These are phyloP conservation scores for Fusarium sp. DNA, from an alignment of 2,329 filamentous ascomycete species.

Conservation along the genomic window DNA sequence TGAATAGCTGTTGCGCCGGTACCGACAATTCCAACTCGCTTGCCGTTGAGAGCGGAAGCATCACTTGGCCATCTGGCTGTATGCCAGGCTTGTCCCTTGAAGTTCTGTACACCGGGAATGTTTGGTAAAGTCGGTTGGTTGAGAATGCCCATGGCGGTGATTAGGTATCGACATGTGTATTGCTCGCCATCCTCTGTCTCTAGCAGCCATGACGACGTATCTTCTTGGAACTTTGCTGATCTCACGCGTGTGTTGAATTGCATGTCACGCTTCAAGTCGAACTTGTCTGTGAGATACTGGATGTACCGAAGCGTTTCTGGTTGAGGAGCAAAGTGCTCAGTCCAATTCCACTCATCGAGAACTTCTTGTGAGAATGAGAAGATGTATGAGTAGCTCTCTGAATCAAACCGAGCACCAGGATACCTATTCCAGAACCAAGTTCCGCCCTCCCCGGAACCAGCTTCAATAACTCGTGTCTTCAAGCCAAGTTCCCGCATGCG, in stretches of 20 bases:
- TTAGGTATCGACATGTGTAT: constrained; percentile 13
- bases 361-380: constrained; percentile 42
- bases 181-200: constrained; percentile 2
- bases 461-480: constrained; percentile 51
- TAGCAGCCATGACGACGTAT: constrained; percentile 16
- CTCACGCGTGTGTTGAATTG: constrained; percentile 53
- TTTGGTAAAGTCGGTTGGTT: constrained; percentile 19
- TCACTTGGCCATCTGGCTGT: constrained; percentile 26
- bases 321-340: constrained; percentile 46
- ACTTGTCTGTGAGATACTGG: constrained; percentile 52
- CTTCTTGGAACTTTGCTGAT: constrained; percentile 49
- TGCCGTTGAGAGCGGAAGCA: constrained; percentile 1
- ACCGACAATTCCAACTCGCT: constrained; percentile 29
- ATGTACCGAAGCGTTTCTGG: constrained; percentile 55
- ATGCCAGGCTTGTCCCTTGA: constrained; percentile 28
- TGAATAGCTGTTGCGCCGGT: constrained; percentile 32
- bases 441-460: constrained; percentile 52
- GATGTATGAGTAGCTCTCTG: constrained; percentile 28
- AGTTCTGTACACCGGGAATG: constrained; percentile 10
- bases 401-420: constrained; percentile 53
- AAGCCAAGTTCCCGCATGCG: constrained; percentile 51
- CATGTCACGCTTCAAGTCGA: constrained; percentile 52
- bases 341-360: constrained; percentile 54
- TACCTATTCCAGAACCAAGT: constrained; percentile 58
- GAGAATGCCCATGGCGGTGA: constrained; percentile 31